phyloP scores from a whole-genome alignment of 2,329 filamentous ascomycete genomes.

The Dothistroma septosporum region DNA sequence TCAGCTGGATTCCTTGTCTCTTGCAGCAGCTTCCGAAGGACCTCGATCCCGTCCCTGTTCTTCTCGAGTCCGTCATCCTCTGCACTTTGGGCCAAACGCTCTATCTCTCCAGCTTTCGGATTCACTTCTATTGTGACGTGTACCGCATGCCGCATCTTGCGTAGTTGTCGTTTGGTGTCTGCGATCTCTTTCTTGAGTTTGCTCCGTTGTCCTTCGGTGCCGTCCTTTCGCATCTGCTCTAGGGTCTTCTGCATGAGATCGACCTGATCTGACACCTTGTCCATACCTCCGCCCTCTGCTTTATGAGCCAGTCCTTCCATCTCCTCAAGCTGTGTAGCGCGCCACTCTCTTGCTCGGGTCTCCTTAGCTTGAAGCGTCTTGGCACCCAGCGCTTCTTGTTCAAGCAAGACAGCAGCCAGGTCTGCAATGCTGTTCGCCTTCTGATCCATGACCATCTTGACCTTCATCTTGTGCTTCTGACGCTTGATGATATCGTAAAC shows the following conservation, averaged over 20 bases:
- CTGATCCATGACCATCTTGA: conserved; percentile 59
- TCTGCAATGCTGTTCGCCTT: conserved; percentile 61
- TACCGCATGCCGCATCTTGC: conserved; percentile 21
- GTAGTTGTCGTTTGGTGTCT: not conserved
- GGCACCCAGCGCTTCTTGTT: conserved; percentile 42
- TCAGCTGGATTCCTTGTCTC: not conserved
- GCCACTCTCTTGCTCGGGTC: conserved; percentile 6
- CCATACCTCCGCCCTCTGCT: conserved; percentile 15
- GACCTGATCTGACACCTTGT: conserved; percentile 19
- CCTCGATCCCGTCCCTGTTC: not conserved
- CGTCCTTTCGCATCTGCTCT: conserved; percentile 8
- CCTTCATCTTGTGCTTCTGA: conserved; percentile 46
- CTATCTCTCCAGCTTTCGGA: not conserved
- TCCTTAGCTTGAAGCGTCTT: conserved; percentile 24
- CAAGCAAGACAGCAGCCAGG: conserved; percentile 52
- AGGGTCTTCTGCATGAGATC: conserved; percentile 8
- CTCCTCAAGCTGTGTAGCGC: conserved; percentile 17
- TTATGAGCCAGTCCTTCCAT: conserved; percentile 21
- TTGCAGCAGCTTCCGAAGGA: not conserved
- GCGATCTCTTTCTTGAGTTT: conserved; percentile 5
- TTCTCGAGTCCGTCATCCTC: not conserved
- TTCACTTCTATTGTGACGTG: conserved; percentile 15
- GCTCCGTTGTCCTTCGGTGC: conserved; percentile 5
- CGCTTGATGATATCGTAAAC: conserved; percentile 31
- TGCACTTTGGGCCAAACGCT: not conserved